Evolutionary conservation across 106 monocot genomes (phyloP).

Genomic region (Dactylorhiza incarnata): DNA sequence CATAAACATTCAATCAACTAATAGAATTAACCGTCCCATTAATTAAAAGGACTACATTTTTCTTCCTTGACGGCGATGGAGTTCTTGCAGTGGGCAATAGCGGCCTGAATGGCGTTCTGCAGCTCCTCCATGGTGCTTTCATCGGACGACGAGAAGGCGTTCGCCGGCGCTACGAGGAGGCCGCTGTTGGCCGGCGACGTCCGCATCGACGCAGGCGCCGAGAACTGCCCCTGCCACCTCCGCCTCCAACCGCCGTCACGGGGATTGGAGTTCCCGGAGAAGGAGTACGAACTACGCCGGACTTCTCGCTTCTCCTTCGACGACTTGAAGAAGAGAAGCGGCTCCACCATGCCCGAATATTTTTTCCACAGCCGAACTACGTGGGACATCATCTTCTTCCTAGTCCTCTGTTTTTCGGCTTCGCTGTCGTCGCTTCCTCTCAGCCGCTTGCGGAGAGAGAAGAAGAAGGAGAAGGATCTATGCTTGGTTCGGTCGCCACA

Average conservation of each 20-base stretch:
- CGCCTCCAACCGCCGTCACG: constrained; percentile 8
- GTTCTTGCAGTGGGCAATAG: constrained; percentile 88
- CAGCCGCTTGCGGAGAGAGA: constrained; percentile 21
- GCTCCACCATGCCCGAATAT: constrained; percentile 21
- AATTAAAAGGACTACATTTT: background rate
- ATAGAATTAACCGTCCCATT: background rate
- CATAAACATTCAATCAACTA: background rate
- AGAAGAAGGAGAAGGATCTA: constrained; percentile 19
- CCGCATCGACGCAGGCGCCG: constrained; percentile 66
- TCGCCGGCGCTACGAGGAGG: constrained; percentile 28
- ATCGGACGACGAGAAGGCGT: constrained; percentile 17
- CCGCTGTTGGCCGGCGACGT: constrained; percentile 82
- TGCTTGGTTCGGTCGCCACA: background rate
- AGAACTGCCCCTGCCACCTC: constrained; percentile 39
- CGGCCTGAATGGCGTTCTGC: constrained; percentile 79
- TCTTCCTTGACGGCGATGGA: constrained; percentile 35
- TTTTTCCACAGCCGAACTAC: constrained; percentile 37
- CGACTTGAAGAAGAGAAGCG: constrained; percentile 7
- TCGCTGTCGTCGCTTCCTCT: background rate
- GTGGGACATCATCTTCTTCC: constrained; percentile 37
- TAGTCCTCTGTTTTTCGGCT: constrained; percentile 6
- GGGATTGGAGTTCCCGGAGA: constrained; percentile 31
- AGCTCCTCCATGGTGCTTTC: constrained; percentile 63
- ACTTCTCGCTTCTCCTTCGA: constrained; percentile 24
- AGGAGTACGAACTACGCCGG: constrained; percentile 45